Evolutionary conservation across 2,329 filamentous ascomycete genomes (phyloP).

Genomic region (Colletotrichum tanaceti): DNA sequence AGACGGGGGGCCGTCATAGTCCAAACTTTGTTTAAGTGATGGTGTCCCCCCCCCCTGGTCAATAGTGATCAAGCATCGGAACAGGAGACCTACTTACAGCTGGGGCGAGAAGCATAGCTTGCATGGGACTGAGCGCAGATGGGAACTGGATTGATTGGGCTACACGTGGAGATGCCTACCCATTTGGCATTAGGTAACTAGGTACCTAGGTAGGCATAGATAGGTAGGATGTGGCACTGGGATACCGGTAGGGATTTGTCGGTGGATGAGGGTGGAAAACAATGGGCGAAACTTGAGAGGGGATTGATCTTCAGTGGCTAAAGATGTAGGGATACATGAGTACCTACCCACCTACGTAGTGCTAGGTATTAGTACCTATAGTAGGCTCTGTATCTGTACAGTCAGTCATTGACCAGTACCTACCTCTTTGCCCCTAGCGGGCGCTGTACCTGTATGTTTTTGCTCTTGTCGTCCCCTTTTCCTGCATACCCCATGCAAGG

Average conservation of each 20-base stretch:
- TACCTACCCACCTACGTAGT: neutral
- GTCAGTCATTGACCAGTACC: no score
- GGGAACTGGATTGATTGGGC: no score
- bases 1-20: conserved; percentile 39
- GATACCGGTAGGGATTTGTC: neutral
- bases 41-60: conserved; percentile 6
- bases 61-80: conserved; percentile 28
- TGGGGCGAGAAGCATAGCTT: no score
- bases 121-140: no score
- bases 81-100: conserved; percentile 12
- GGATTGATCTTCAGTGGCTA: conserved; percentile 12
- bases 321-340: neutral
- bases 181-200: no score
- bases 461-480: neutral
- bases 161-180: no score
- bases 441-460: no score
- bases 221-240: neutral
- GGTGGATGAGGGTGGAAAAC: neutral
- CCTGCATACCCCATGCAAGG: conserved; percentile 1
- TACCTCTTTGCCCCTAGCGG: no score
- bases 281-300: conserved; percentile 6
- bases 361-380: no score
- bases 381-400: no score
- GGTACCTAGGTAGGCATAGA: no score
- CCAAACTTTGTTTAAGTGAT: conserved; percentile 40